Percentiles rank a stretch among this genome's conserved stretches.
Evolutionary conservation across 2,329 filamentous ascomycete genomes (phyloP).

Genomic region (Huntiella moniliformis): DNA sequence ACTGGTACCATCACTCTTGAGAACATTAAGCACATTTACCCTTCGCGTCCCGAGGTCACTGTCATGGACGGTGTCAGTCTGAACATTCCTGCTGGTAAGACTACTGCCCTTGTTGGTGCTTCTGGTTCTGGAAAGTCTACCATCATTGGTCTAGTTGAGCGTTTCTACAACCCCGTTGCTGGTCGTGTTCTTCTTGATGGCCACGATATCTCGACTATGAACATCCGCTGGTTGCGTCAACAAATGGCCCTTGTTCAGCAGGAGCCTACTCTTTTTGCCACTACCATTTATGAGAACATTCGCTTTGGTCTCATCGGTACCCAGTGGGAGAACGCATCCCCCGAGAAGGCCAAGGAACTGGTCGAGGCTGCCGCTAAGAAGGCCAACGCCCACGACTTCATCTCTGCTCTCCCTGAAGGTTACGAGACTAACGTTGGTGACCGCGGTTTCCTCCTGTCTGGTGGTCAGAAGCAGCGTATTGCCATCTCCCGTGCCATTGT

Average conservation of each 20-base stretch:
- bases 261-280: slow-evolving; percentile 78
- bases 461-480: slow-evolving; percentile 92
- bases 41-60: slow-evolving; percentile 72
- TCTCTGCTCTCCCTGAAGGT: slow-evolving; percentile 60
- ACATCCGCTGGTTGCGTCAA: slow-evolving; percentile 77
- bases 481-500: slow-evolving; percentile 84
- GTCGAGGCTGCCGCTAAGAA: slow-evolving; percentile 69
- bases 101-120: slow-evolving; percentile 79
- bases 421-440: slow-evolving; percentile 95
- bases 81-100: slow-evolving; percentile 69
- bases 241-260: slow-evolving; percentile 87
- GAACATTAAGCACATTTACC: slow-evolving; percentile 82
- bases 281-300: slow-evolving; percentile 80
- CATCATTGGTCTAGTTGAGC: slow-evolving; percentile 78
- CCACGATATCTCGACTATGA: slow-evolving; percentile 60
- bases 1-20: slow-evolving; percentile 64
- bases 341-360: slow-evolving; percentile 50
- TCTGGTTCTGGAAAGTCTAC: slow-evolving; percentile 92
- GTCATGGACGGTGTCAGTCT: slow-evolving; percentile 76
- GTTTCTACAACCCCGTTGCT: slow-evolving; percentile 79
- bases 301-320: slow-evolving; percentile 80
- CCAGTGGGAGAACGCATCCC: slow-evolving; percentile 45
- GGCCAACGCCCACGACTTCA: slow-evolving; percentile 89
- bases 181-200: slow-evolving; percentile 69
- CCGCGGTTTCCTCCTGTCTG: slow-evolving; percentile 76